Conservation (phyloP, 805 yeast species). For the Schwanniomyces vanrijiae region DNA sequence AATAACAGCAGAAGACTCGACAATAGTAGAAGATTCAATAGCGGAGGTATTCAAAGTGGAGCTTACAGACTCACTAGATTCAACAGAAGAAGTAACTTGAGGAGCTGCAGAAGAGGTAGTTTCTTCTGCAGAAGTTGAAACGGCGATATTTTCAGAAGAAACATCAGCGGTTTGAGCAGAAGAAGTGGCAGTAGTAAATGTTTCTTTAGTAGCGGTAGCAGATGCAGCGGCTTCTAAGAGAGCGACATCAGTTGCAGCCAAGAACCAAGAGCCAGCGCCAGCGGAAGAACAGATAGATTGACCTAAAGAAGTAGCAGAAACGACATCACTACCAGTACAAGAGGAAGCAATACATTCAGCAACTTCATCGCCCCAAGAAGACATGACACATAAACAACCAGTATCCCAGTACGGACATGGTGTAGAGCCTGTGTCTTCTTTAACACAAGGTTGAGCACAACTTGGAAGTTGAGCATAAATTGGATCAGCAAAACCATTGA, state of each 20-base stretch:
- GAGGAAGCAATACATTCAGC: conserved; percentile 40
- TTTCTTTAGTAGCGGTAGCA: conserved; percentile 9
- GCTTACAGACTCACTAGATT: conserved; percentile 5
- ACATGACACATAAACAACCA: conserved; percentile 46
- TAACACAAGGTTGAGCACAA: conserved; percentile 38
- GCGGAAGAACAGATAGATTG: conserved; percentile 30
- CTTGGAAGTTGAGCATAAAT: conserved; percentile 32
- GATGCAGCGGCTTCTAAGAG: conserved; percentile 25
- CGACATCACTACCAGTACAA: conserved; percentile 34
- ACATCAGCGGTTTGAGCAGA: not conserved
- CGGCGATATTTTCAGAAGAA: not conserved
- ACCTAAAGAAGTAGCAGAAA: conserved; percentile 27
- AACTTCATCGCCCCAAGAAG: conserved; percentile 30
- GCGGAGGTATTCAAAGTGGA: conserved; percentile 6
- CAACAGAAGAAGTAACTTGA: conserved; percentile 10
- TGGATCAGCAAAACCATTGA: conserved; percentile 43
- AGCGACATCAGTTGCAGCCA: conserved; percentile 23
- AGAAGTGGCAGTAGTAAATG: conserved; percentile 10
- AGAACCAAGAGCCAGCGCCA: conserved; percentile 32
- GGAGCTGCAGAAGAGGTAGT: conserved; percentile 7
- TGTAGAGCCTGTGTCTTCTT: conserved; percentile 29
- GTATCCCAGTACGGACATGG: conserved; percentile 50
- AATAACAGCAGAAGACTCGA: no score
- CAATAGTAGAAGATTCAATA: no score
- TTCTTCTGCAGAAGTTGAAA: conserved; percentile 5